Percentiles rank a stretch among this genome's conserved stretches.
Conservation (phyloP, 495 filamentous ascomycete species). For the Penicillium nucicola region DNA sequence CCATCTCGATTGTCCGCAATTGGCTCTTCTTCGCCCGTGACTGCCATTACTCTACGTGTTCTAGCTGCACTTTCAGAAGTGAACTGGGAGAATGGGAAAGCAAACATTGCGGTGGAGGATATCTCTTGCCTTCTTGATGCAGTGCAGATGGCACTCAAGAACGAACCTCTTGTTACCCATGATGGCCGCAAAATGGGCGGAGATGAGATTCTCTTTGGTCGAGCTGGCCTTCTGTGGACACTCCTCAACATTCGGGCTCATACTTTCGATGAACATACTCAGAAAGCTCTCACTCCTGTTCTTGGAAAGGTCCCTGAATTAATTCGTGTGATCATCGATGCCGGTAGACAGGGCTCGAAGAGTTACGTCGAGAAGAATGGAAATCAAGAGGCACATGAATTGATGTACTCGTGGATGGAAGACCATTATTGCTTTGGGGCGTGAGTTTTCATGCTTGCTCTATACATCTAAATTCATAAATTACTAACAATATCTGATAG, state of each 20-base stretch:
- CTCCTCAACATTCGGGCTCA: constrained; percentile 35
- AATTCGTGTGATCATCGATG: constrained; percentile 32
- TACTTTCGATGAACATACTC: constrained; percentile 14
- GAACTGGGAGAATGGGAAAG: constrained; percentile 6
- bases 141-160: constrained; percentile 28
- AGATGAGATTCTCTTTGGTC: constrained; percentile 43
- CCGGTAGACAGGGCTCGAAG: constrained; percentile 31
- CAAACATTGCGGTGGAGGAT: constrained; percentile 20
- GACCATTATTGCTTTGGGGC: constrained; percentile 40
- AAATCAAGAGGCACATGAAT: constrained; percentile 29
- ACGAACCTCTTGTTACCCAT: constrained; percentile 29
- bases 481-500: constrained; percentile 15
- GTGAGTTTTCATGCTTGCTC: constrained; percentile 21
- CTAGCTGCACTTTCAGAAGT: constrained; percentile 11
- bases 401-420: constrained; percentile 50
- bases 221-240: constrained; percentile 42
- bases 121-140: constrained; percentile 27
- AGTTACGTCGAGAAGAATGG: constrained; percentile 29
- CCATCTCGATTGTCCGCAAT: constrained; percentile 33
- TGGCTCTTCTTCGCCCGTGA: constrained; percentile 27
- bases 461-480: neutral
- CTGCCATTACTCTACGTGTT: constrained; percentile 25
- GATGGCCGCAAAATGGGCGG: constrained; percentile 31
- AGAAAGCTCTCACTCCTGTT: constrained; percentile 17
- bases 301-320: constrained; percentile 26